Percentiles rank a stretch among this genome's conserved stretches.
phyloP scores from a whole-genome alignment of 108 stramenopile genomes.

The Cyclotella choctawhatcheeana region DNA sequence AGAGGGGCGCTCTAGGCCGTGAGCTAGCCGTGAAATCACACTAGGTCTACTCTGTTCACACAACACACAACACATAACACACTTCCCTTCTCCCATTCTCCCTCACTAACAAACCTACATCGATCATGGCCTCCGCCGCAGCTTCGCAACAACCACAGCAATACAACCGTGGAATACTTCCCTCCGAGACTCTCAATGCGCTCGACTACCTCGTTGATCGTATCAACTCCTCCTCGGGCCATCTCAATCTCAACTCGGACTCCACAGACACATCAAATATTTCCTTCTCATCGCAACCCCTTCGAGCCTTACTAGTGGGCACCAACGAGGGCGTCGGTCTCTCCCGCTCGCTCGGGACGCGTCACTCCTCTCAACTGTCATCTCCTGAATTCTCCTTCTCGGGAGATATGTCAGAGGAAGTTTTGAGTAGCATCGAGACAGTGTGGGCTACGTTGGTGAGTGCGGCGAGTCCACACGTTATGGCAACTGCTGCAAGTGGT shows the following conservation, averaged over 20 bases:
- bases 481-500: constrained; percentile 23
- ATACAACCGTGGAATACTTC: constrained; percentile 50
- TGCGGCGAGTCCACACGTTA: constrained; percentile 50
- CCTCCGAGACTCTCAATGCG: constrained; percentile 45
- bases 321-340: constrained; percentile 58
- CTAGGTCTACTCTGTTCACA: too few species aligned
- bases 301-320: constrained; percentile 50
- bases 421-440: constrained; percentile 46
- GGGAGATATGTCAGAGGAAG: constrained; percentile 44
- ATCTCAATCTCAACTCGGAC: constrained; percentile 8
- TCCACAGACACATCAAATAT: not conserved
- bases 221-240: constrained; percentile 51
- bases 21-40: too few species aligned
- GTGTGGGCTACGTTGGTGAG: constrained; percentile 53
- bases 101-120: not conserved
- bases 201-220: constrained; percentile 56
- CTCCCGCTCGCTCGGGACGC: constrained; percentile 55
- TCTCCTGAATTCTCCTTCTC: constrained; percentile 13
- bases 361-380: constrained; percentile 12
- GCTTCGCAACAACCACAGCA: constrained; percentile 17
- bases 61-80: too few species aligned
- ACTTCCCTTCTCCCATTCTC: too few species aligned
- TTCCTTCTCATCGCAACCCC: constrained; percentile 21
- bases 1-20: too few species aligned
- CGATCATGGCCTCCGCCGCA: not conserved